phyloP scores from a whole-genome alignment of 108 stramenopile species.

The Licmophora abbreviata region DNA sequence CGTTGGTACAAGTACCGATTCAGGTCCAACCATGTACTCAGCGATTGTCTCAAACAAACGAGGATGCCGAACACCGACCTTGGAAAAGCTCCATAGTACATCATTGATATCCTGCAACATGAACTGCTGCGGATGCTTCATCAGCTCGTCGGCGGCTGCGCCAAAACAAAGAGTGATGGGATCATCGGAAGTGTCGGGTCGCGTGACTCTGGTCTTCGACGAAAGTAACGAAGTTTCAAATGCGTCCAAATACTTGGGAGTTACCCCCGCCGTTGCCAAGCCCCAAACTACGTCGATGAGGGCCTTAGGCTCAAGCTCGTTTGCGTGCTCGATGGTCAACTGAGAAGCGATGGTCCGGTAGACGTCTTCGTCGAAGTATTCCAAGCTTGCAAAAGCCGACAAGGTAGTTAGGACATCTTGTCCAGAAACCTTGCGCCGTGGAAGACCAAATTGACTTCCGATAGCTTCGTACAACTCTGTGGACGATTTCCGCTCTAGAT shows the following conservation, averaged over 20 bases:
- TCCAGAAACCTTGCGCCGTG: conserved; percentile 29
- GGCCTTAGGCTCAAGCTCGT: conserved; percentile 64
- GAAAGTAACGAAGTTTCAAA: conserved; percentile 73
- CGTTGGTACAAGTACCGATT: neutral
- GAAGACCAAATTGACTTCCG: conserved; percentile 32
- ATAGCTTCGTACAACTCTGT: conserved; percentile 20
- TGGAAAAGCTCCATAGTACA: conserved; percentile 68
- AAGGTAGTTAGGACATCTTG: conserved; percentile 64
- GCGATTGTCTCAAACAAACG: conserved; percentile 54
- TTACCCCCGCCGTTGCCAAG: conserved; percentile 59
- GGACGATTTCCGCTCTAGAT: conserved; percentile 35
- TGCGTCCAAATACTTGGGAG: conserved; percentile 30
- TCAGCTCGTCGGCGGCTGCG: conserved; percentile 50
- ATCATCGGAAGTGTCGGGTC: conserved; percentile 26
- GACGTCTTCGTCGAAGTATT: conserved; percentile 40
- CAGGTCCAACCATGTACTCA: conserved; percentile 46
- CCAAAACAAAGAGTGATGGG: conserved; percentile 50
- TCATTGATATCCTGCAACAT: conserved; percentile 81
- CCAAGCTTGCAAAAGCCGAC: conserved; percentile 64
- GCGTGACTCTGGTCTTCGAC: conserved; percentile 13
- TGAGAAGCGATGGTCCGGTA: conserved; percentile 46
- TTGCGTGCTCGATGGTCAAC: conserved; percentile 27
- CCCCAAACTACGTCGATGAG: conserved; percentile 67
- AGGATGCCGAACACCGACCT: conserved; percentile 66
- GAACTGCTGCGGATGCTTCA: conserved; percentile 63